phyloP scores from a whole-genome alignment of 495 filamentous ascomycete genomes.

The Talaromyces liani region DNA sequence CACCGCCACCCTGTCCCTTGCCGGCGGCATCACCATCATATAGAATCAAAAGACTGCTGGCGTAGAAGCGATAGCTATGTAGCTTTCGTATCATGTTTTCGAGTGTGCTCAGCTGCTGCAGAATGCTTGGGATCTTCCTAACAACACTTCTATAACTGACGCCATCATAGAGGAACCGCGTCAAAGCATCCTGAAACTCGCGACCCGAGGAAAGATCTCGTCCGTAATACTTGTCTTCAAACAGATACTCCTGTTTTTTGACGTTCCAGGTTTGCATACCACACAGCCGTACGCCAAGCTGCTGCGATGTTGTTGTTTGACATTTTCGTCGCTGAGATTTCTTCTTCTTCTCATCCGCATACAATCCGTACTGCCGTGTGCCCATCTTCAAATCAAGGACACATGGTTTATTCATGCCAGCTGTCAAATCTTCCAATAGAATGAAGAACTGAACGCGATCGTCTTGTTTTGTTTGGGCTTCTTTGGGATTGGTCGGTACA shows the following conservation, averaged over 20 bases:
- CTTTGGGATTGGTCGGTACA: constrained; percentile 65
- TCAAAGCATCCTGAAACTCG: constrained; percentile 86
- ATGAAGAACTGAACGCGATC: constrained; percentile 87
- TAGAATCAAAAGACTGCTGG: constrained; percentile 85
- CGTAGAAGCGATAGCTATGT: constrained; percentile 88
- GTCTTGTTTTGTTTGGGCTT: constrained; percentile 62
- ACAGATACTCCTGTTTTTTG: constrained; percentile 71
- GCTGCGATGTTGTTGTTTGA: constrained; percentile 80
- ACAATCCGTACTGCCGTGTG: constrained; percentile 96
- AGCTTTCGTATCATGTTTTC: constrained; percentile 76
- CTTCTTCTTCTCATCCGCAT: constrained; percentile 85
- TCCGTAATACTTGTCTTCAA: constrained; percentile 96
- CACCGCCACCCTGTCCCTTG: constrained; percentile 15
- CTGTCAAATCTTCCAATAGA: constrained; percentile 91
- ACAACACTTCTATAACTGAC: constrained; percentile 66
- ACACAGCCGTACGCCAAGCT: constrained; percentile 88
- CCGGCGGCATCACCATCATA: constrained; percentile 69
- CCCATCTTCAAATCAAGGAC: constrained; percentile 99
- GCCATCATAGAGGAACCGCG: constrained; percentile 88
- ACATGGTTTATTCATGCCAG: constrained; percentile 92
- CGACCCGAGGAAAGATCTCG: constrained; percentile 79
- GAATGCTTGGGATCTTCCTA: constrained; percentile 76
- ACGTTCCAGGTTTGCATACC: constrained; percentile 95
- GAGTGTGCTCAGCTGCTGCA: constrained; percentile 72
- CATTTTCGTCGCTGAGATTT: constrained; percentile 90